Evolutionary conservation across 208 protist species (phyloP).

Genomic region (Ichthyophonus hoferi): DNA sequence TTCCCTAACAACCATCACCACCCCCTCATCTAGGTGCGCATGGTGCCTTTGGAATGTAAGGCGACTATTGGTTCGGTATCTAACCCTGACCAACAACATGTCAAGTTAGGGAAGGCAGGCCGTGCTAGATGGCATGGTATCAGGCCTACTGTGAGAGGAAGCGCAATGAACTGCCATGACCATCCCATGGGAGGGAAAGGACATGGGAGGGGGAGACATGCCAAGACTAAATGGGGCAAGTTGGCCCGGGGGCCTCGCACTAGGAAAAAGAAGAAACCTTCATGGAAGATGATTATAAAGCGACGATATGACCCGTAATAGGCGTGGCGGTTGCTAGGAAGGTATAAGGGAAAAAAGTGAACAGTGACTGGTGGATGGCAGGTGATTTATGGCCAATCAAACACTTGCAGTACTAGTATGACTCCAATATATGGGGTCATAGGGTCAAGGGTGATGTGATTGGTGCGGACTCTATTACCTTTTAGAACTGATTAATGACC

Average conservation of each 20-base stretch:
- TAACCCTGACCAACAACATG: slow-evolving; percentile 4
- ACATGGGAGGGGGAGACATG: neutral
- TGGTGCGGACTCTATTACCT: too few relatives aligned
- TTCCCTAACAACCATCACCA: neutral
- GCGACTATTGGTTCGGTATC: slow-evolving; percentile 36
- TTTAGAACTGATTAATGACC: too few relatives aligned
- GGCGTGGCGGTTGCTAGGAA: too few relatives aligned
- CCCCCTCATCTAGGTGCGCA: slow-evolving; percentile 3
- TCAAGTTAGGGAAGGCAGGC: slow-evolving; percentile 40
- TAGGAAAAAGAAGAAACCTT: slow-evolving; percentile 7
- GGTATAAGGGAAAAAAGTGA: too few relatives aligned
- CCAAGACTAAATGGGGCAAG: slow-evolving; percentile 21
- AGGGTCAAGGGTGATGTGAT: too few relatives aligned
- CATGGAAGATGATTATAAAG: neutral
- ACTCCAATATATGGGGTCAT: too few relatives aligned
- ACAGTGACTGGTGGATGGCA: too few relatives aligned
- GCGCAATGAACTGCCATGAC: slow-evolving; percentile 46
- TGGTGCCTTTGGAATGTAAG: neutral
- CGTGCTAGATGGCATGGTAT: slow-evolving; percentile 15
- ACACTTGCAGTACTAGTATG: too few relatives aligned
- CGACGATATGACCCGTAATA: neutral
- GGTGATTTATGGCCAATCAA: too few relatives aligned
- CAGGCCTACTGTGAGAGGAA: slow-evolving; percentile 33
- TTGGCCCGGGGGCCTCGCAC: slow-evolving; percentile 32
- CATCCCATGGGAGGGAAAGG: slow-evolving; percentile 43